Evolutionary conservation across 306 rosid species (phyloP), one percentile per base, ranked within the genome.

Genomic region (Lathyrus aphaca): DNA sequence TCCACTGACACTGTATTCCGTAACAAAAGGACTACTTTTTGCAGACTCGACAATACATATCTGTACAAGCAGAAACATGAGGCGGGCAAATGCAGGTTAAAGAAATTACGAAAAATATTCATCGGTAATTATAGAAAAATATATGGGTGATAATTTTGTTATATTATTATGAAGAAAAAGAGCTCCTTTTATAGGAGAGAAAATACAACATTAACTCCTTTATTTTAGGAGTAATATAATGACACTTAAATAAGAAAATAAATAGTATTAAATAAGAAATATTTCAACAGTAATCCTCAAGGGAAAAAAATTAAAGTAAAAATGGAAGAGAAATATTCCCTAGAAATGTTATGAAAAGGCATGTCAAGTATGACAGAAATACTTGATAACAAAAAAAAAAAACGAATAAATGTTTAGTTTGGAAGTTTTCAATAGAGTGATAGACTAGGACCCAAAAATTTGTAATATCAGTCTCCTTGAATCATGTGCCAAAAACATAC

Each of bases 21-120:
- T 72, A 77, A 89, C 84, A 45, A 74, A 59, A 72, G 98, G 84
- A 56, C 82, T 80, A 63, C 58, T 83, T 59, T 85, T 79, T 64
- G 79, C 83, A 61, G 98, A 86, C 63, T 87, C 94, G 72, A 90
- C 92, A 72, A 94, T 94, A 75, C 98, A 94, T 55, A 94, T 79
- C 98, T 93, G 82, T 27, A 62, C 66, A 75, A 54, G 73, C 16
- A 54, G 38, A 71, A 74, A 54, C 58, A 80, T 48, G 17, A 64
- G 61, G 13, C 17, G 49, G 29, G 75, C 13, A 37, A 66, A 72
- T 39, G 73, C 10, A 18, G 14, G 21, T 51, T 39, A 60, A 37
- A 40, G 48, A 59, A 50, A 63, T 50, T 44, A 23, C 56, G 62
- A 59, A 43, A 50, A 42, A 35, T 45, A 58, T 56, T 64, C 21